Evolutionary conservation across 2,329 filamentous ascomycete genomes (phyloP).

Genomic region (Orbilia ellipsospora): DNA sequence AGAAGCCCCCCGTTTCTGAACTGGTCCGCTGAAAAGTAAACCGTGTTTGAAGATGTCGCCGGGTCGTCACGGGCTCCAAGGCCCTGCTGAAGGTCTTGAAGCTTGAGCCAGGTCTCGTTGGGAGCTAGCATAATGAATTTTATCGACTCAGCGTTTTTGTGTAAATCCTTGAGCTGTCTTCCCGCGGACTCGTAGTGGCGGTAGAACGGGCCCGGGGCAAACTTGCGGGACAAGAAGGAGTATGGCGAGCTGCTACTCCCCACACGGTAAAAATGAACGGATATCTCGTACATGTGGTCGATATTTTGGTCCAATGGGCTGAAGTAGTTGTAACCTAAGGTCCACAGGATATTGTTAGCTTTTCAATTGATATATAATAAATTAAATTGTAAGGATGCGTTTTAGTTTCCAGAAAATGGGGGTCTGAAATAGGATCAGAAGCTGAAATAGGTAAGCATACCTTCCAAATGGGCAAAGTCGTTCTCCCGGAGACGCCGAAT

Average conservation of each 20-base stretch:
- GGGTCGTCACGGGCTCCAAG: slow-evolving; percentile 23
- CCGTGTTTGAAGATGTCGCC: slow-evolving; percentile 20
- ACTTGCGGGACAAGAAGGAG: slow-evolving; percentile 15
- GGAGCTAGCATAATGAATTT: slow-evolving; percentile 28
- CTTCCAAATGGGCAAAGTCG: slow-evolving; percentile 22
- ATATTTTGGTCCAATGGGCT: slow-evolving; percentile 5
- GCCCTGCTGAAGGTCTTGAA: slow-evolving; percentile 21
- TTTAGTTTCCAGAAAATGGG: not conserved
- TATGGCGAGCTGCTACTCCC: not conserved
- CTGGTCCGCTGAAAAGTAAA: slow-evolving; percentile 19
- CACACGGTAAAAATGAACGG: slow-evolving; percentile 23
- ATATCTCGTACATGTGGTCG: slow-evolving; percentile 41
- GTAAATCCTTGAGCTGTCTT: slow-evolving; percentile 32
- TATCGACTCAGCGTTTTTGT: slow-evolving; percentile 32
- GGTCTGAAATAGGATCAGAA: too few species aligned
- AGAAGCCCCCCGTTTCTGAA: not conserved
- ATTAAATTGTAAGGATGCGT: not conserved
- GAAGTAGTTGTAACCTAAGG: slow-evolving; percentile 17
- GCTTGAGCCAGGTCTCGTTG: slow-evolving; percentile 19
- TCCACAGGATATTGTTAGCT: not conserved
- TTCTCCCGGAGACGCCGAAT: slow-evolving; percentile 14
- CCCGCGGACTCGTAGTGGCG: slow-evolving; percentile 4
- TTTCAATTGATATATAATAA: not conserved
- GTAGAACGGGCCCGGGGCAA: slow-evolving; percentile 19
- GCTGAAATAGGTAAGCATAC: not conserved